Evolutionary conservation across 1,139 yeast genomes (phyloP), one percentile per base, ranked within the genome.

Genomic region (Suhomyces taliae): DNA sequence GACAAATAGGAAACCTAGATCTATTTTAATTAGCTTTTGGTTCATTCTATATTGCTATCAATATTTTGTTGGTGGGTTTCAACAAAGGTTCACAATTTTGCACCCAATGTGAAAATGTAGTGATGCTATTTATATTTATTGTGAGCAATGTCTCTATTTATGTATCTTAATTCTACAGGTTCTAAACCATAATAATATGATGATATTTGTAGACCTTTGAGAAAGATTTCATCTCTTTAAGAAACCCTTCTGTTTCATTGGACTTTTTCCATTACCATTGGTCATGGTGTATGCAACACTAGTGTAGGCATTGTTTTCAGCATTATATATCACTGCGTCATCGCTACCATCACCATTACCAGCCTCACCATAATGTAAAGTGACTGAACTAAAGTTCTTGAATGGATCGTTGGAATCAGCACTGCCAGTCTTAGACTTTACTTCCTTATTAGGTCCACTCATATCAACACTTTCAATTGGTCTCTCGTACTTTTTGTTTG

Each of bases 381-480:
- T 89, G 57, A 93, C 90, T 0, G 97, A 90, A 59, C 86, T 89
- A 70, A 93, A 93, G 58, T 83, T 83, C 46, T 83, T 86, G 67
- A 93, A 93, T 12, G 97, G 97, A 66, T 91, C 97, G 44, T 63
- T 60, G 36, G 71, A 64, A 15, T 63, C 75, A 40, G 33, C 3
- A 11, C 36, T 37, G 19, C 44, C 36, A 26, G 36, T 36, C 33
- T 40, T 36, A 31, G 39, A 34, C 36, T 36, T 52, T 8, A 52
- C 54, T 7, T 48, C 27, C n/a, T 44, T 37, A 14, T 39, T 43
- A 43, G 43, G 47, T 24, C 50, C 47, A 34, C 52, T 48, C 42
- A 51, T 42, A 39, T 69, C 74, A 15, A 63, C 53, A 38, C 70
- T 65, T 55, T 65, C 61, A 54, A 55, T 54, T 55, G 47, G 53